These are phyloP conservation scores for Lichtheimia ornata DNA, from an alignment of 371 early-diverging fungal species.

Conservation along the genomic window DNA sequence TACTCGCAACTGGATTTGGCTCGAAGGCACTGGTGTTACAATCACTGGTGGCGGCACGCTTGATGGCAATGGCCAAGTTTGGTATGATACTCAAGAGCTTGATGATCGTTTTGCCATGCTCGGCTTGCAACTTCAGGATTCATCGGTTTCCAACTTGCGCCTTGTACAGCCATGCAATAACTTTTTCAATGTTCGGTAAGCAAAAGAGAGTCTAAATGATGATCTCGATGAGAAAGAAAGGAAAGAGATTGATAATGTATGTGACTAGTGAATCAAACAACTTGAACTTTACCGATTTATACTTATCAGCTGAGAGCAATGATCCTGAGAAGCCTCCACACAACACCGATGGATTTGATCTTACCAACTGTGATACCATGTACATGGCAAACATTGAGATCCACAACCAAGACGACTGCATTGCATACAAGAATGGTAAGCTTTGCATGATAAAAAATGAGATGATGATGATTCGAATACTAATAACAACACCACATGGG, in stretches of 20 bases:
- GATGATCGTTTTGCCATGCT: constrained; percentile 12
- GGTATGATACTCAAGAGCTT: constrained; percentile 14
- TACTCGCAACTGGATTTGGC: constrained; percentile 14
- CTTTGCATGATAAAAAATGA: no score
- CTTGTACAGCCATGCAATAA: constrained; percentile 16
- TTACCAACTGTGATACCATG: constrained; percentile 4
- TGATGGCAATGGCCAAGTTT: constrained; percentile 15
- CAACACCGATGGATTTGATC: constrained; percentile 14
- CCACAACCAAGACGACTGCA: constrained; percentile 17
- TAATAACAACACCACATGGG: no score
- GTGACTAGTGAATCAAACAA: constrained; percentile 4
- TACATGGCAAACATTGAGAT: constrained; percentile 9
- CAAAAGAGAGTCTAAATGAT: no score
- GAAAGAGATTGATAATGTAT: no score
- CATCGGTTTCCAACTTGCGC: constrained; percentile 3
- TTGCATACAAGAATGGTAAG: constrained; percentile 19
- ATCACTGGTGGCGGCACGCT: constrained; percentile 11
- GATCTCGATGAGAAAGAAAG: no score
- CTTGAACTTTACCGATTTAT: constrained; percentile 14
- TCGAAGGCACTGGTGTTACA: constrained; percentile 13
- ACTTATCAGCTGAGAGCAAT: constrained; percentile 9
- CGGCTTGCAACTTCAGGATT: constrained; percentile 11
- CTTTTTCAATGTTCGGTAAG: constrained; percentile 17
- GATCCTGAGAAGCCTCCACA: constrained; percentile 10
- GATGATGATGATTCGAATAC: no score